phyloP scores from a whole-genome alignment of 2,329 filamentous ascomycete genomes.

The Fusarium xyrophilum region DNA sequence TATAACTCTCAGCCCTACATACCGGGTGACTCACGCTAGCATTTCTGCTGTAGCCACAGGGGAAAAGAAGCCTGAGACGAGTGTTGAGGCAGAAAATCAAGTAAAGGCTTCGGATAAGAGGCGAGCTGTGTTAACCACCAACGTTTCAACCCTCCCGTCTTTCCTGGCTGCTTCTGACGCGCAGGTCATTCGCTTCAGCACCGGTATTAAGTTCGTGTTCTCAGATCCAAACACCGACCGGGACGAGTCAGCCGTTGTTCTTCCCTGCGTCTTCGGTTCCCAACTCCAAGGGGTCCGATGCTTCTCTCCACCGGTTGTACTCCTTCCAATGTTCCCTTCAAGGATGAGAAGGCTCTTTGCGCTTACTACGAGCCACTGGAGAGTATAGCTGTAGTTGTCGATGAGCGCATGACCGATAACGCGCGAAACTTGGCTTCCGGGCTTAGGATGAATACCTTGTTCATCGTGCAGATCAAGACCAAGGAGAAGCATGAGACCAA shows the following conservation, averaged over 20 bases:
- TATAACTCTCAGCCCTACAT: background rate
- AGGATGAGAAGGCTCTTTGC: background rate
- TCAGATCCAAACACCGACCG: accelerated
- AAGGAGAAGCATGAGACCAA: background rate
- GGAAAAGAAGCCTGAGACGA: accelerated
- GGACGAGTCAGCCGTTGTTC: background rate
- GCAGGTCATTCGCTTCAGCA: background rate
- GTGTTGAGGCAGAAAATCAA: accelerated
- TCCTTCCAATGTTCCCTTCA: conserved; percentile 1
- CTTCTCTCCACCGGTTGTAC: background rate
- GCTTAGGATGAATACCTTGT: background rate
- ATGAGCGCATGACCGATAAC: conserved; percentile 16
- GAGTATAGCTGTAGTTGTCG: background rate
- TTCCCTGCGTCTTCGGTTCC: conserved; percentile 15
- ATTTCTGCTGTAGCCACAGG: accelerated
- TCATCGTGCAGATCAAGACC: background rate
- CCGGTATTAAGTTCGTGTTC: background rate
- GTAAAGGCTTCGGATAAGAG: background rate
- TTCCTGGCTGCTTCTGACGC: background rate
- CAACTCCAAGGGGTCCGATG: conserved; percentile 4
- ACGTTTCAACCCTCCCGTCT: background rate
- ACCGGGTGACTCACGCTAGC: background rate
- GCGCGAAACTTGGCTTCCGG: conserved; percentile 6
- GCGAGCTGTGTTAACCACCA: background rate
- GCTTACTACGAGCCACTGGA: background rate